Percentiles rank a stretch among this genome's conserved stretches.
These are phyloP conservation scores for Hyphopichia khmerensis DNA, from an alignment of 1,139 yeast genomes.

Conservation along the genomic window DNA sequence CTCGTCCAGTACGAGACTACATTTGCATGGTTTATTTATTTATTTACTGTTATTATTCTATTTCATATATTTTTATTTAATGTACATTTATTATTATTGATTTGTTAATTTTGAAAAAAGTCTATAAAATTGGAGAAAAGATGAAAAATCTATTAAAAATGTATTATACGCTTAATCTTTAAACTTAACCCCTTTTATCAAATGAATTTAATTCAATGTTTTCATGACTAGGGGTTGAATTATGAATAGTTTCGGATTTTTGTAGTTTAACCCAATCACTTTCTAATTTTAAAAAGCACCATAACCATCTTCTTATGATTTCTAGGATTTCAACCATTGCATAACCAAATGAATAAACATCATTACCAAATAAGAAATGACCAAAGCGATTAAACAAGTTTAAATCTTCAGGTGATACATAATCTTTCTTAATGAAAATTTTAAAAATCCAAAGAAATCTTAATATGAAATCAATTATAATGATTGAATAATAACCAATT, in stretches of 20 bases:
- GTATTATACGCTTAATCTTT: background rate
- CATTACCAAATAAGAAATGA: slow-evolving; percentile 40
- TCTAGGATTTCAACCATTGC: slow-evolving; percentile 70
- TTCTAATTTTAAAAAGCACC: slow-evolving; percentile 86
- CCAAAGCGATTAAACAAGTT: slow-evolving; percentile 5
- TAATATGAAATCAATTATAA: slow-evolving; percentile 57
- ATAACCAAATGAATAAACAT: slow-evolving; percentile 57
- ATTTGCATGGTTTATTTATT: background rate
- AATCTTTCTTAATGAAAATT: slow-evolving; percentile 31
- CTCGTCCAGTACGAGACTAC: background rate
- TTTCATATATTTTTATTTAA: background rate
- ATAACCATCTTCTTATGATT: slow-evolving; percentile 77
- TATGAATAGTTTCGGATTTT: slow-evolving; percentile 1
- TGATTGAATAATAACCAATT: slow-evolving; percentile 50
- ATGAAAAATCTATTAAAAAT: background rate
- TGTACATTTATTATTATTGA: slow-evolving; percentile 4
- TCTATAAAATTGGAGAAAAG: background rate
- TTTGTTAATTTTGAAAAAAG: no score
- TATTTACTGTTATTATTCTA: background rate
- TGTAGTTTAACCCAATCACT: slow-evolving; percentile 59
- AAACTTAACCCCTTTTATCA: background rate
- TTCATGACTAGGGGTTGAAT: background rate
- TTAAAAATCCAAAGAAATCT: slow-evolving; percentile 78
- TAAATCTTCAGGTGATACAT: slow-evolving; percentile 5
- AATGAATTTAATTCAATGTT: slow-evolving; percentile 1